These are phyloP conservation scores for Clarireedia homoeocarpa DNA, from an alignment of 2,329 filamentous ascomycete genomes.

Conservation along the genomic window DNA sequence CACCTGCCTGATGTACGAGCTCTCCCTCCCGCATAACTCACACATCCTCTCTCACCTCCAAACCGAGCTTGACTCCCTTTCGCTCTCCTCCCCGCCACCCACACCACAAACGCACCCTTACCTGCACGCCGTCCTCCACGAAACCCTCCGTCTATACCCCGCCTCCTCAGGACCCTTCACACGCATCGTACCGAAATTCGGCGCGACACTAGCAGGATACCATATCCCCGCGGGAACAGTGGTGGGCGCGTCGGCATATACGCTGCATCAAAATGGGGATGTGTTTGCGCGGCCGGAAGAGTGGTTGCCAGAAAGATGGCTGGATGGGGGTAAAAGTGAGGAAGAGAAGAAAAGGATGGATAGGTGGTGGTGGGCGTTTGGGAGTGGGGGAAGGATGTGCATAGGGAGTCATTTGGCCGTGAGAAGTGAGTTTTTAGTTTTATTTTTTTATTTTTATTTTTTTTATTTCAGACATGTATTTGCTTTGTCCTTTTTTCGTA, in stretches of 20 bases:
- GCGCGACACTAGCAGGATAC: constrained; percentile 21
- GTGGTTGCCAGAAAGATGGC: constrained; percentile 44
- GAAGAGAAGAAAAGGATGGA: constrained; percentile 34
- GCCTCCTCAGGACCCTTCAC: constrained; percentile 43
- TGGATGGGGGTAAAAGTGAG: constrained; percentile 32
- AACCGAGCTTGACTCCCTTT: neutral
- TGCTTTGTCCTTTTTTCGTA: neutral
- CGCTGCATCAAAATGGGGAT: constrained; percentile 42
- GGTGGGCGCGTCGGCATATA: constrained; percentile 42
- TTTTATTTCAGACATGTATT: neutral
- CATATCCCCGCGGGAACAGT: constrained; percentile 40
- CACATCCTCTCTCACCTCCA: constrained; percentile 15
- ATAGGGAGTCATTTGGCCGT: constrained; percentile 58
- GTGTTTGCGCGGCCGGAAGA: constrained; percentile 40
- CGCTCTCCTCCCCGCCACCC: constrained; percentile 11
- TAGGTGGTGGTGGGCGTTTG: constrained; percentile 56
- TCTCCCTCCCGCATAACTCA: constrained; percentile 34
- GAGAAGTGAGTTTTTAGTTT: constrained; percentile 33
- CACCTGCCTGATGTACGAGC: constrained; percentile 51
- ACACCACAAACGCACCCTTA: constrained; percentile 40
- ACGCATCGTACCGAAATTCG: constrained; percentile 32
- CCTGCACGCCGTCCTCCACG: constrained; percentile 46
- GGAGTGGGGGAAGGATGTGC: constrained; percentile 57
- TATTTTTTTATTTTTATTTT: neutral
- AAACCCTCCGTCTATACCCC: constrained; percentile 47